Percentiles rank a stretch among this genome's conserved stretches.
phyloP scores from a whole-genome alignment of 2,329 filamentous ascomycete species.

The Nemania sp. region DNA sequence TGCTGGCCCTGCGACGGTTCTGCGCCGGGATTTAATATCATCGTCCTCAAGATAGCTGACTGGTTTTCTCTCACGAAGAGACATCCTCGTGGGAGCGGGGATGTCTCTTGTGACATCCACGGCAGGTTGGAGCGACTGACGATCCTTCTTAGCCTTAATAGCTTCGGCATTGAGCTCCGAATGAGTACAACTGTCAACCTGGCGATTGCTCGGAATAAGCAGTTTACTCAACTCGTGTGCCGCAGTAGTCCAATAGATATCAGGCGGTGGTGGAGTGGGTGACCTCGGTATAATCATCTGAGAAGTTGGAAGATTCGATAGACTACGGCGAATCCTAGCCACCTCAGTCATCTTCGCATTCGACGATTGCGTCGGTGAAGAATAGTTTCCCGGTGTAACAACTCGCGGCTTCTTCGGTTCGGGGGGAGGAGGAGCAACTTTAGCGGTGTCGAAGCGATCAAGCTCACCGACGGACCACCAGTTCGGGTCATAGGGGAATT shows the following conservation, averaged over 20 bases:
- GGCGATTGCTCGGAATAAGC: slow-evolving; percentile 80
- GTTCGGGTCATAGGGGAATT: slow-evolving; percentile 69
- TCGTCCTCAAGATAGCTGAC: slow-evolving; percentile 66
- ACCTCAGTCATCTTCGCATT: slow-evolving; percentile 81
- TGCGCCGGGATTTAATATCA: slow-evolving; percentile 66
- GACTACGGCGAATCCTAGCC: slow-evolving; percentile 72
- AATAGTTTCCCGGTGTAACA: slow-evolving; percentile 77
- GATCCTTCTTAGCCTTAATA: slow-evolving; percentile 72
- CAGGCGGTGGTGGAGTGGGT: slow-evolving; percentile 78
- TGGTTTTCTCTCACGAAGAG: slow-evolving; percentile 77
- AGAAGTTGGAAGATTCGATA: slow-evolving; percentile 65
- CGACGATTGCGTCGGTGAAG: slow-evolving; percentile 88
- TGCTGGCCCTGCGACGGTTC: slow-evolving; percentile 69
- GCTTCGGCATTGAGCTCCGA: slow-evolving; percentile 83
- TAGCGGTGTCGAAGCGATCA: slow-evolving; percentile 74
- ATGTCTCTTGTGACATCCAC: slow-evolving; percentile 50
- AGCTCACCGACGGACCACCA: slow-evolving; percentile 79
- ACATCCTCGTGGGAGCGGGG: slow-evolving; percentile 70
- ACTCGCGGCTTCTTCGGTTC: slow-evolving; percentile 66
- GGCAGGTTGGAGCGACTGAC: slow-evolving; percentile 65
- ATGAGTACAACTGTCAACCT: slow-evolving; percentile 79
- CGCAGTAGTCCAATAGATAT: slow-evolving; percentile 88
- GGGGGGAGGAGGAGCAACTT: slow-evolving; percentile 62
- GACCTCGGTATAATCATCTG: slow-evolving; percentile 54
- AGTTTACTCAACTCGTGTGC: slow-evolving; percentile 84